Evolutionary conservation across 1,284 basidiomycete species (phyloP), one percentile per base, ranked within the genome.

Genomic region (Mycena citricolor): DNA sequence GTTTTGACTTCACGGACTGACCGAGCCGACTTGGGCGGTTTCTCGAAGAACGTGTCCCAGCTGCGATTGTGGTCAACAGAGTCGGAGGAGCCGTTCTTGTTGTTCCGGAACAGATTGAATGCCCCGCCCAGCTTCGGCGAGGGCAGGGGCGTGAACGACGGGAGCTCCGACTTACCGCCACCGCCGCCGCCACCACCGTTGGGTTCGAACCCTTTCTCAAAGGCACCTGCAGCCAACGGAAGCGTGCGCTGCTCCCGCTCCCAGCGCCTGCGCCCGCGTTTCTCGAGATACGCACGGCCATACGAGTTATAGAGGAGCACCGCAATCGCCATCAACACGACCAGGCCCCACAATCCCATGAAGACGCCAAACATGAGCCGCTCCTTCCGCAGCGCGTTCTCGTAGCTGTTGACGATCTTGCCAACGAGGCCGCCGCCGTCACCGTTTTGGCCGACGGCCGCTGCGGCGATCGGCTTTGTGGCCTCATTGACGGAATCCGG

Each of bases 291-390:
- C 11, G 62, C 61, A 32, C 67, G 69, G 25, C 73, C 77, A 58
- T 77, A 81, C 8, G 83, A 73, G 57, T 86, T 71, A 82, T 83
- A 89, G 48, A 79, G 66, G 37, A 90, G 70, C 51, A 86, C 69
- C 36, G 62, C 54, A 23, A 88, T 54, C 2, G 73, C 91, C 74
- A 91, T 83, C 47, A 90, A 51, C 13, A 90, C 77, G 32, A 93
- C 86, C 23, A 90, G 33, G 13, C 64, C 74, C 86, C 91, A 97
- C 1, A 95, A 67, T 0, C 69, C 84, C 45, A 95, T 73, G 67
- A 97, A 87, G 49, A 93, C 71, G 3, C 65, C 63, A 64, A 95
- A 97, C 74, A 94, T 88, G 44, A 86, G 61, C 21, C 84, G 79
- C 64, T 97, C 91, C 61, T 86, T 83, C 64, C 81, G 73, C 50